Evolutionary conservation across 2,329 filamentous ascomycete genomes (phyloP).

Genomic region (Cryoendolithus antarcticus): DNA sequence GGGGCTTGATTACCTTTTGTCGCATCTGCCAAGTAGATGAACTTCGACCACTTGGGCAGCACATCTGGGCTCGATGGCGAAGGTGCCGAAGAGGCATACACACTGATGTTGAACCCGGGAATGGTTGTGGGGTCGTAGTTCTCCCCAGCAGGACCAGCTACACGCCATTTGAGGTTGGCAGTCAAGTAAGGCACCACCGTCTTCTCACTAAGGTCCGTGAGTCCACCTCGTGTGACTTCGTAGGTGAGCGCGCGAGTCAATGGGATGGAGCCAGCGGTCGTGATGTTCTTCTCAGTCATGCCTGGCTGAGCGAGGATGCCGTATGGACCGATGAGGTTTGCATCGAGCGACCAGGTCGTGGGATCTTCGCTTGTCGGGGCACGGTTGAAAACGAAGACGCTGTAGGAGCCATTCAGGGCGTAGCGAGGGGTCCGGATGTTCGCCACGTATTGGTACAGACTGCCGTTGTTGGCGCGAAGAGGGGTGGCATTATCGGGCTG

Average conservation of each 20-base stretch:
- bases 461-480: constrained; percentile 24
- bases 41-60: constrained; percentile 23
- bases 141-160: constrained; percentile 20
- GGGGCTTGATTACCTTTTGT: constrained; percentile 5
- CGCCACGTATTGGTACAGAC: constrained; percentile 54
- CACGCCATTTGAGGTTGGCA: constrained; percentile 23
- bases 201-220: constrained; percentile 13
- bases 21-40: constrained; percentile 7
- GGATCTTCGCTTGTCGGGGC: constrained; percentile 29
- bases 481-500: constrained; percentile 3
- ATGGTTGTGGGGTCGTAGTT: constrained; percentile 21
- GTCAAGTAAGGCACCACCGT: constrained; percentile 19
- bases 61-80: constrained; percentile 16
- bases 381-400: constrained; percentile 57
- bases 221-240: constrained; percentile 17
- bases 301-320: constrained; percentile 29
- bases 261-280: constrained; percentile 31
- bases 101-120: constrained; percentile 27
- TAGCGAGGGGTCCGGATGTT: constrained; percentile 52
- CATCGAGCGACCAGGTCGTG: constrained; percentile 37
- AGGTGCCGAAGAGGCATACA: constrained; percentile 26
- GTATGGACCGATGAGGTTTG: constrained; percentile 48
- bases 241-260: constrained; percentile 31
- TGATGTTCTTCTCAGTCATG: constrained; percentile 14
- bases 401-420: constrained; percentile 48